Evolutionary conservation across 495 filamentous ascomycete species (phyloP).

Genomic region (Penicillium cinerascens): DNA sequence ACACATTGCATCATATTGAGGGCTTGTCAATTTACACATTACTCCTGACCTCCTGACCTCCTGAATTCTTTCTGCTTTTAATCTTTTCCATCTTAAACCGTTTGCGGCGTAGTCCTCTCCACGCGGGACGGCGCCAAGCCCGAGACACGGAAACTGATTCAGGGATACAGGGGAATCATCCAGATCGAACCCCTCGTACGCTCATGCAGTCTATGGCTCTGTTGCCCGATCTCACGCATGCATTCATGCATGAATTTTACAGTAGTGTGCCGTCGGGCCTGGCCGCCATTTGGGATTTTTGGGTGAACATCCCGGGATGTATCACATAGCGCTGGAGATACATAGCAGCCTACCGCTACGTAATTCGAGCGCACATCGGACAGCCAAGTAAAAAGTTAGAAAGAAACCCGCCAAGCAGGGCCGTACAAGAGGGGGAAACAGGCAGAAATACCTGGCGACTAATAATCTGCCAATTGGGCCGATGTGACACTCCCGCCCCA

Average conservation of each 20-base stretch:
- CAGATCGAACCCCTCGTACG: not conserved
- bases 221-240: conserved; percentile 6
- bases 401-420: not conserved
- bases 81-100: conserved; percentile 1
- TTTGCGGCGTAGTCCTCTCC: conserved; percentile 14
- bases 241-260: conserved; percentile 5
- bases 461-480: not conserved
- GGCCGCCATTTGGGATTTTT: conserved; percentile 3
- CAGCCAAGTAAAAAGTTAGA: too few species aligned
- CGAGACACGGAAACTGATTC: not conserved
- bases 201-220: not conserved
- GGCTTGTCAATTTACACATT: not conserved
- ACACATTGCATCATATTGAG: not conserved
- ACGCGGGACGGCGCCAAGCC: conserved; percentile 21
- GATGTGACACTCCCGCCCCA: conserved; percentile 1
- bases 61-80: not conserved
- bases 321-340: not conserved
- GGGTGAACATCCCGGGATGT: not conserved
- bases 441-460: not conserved
- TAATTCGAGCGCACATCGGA: not conserved
- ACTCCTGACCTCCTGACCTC: not conserved
- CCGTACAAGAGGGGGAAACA: not conserved
- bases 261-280: conserved; percentile 7
- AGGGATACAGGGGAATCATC: conserved; percentile 1
- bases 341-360: not conserved